phyloP scores from a whole-genome alignment of 495 filamentous ascomycete species.

The Melanomma pulvis-pyrius region DNA sequence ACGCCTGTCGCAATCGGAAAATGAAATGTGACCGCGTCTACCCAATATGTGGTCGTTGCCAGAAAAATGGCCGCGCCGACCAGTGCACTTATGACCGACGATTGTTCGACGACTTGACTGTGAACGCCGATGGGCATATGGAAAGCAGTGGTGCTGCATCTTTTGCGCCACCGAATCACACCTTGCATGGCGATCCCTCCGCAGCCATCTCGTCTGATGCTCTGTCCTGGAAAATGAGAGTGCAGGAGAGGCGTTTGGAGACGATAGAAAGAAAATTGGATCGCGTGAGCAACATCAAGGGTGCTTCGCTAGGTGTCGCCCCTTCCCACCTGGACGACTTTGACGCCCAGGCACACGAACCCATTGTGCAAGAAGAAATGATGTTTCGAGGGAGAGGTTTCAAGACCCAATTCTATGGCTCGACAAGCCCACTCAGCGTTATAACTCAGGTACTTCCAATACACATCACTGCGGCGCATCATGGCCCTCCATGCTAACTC shows the following conservation, averaged over 20 bases:
- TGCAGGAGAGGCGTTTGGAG: slow-evolving; percentile 33
- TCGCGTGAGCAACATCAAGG: neutral
- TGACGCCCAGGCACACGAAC: neutral
- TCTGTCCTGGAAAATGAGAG: slow-evolving; percentile 26
- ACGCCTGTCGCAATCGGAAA: slow-evolving; percentile 37
- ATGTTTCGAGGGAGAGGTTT: slow-evolving; percentile 55
- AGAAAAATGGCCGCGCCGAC: slow-evolving; percentile 31
- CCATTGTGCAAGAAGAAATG: slow-evolving; percentile 31
- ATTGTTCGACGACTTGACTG: slow-evolving; percentile 21
- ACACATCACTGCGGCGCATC: too few species aligned
- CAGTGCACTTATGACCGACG: slow-evolving; percentile 35
- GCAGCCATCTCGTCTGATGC: slow-evolving; percentile 11
- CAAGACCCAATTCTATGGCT: slow-evolving; percentile 55
- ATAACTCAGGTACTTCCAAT: slow-evolving; percentile 51
- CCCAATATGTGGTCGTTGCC: slow-evolving; percentile 33
- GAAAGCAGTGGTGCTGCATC: neutral
- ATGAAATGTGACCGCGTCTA: slow-evolving; percentile 40
- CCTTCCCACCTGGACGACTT: slow-evolving; percentile 9
- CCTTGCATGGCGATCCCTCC: neutral
- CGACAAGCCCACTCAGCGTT: slow-evolving; percentile 51
- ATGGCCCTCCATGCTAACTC: slow-evolving; percentile 28
- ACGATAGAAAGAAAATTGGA: slow-evolving; percentile 26
- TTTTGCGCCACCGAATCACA: neutral
- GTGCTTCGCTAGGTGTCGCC: neutral
- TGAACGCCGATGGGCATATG: slow-evolving; percentile 2